These are phyloP conservation scores for Leccinum subgranulosum DNA, from an alignment of 768 basidiomycete species.

Conservation along the genomic window DNA sequence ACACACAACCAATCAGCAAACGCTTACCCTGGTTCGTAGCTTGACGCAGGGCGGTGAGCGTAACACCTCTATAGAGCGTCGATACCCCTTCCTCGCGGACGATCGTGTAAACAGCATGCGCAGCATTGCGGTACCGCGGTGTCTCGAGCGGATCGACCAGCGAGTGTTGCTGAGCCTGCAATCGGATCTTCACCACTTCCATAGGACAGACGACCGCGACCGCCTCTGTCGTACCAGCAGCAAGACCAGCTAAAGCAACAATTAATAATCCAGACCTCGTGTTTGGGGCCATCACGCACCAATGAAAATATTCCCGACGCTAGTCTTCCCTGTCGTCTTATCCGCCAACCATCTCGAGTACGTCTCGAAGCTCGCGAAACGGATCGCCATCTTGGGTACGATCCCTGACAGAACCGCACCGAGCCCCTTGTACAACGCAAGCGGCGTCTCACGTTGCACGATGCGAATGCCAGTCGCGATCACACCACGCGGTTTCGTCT, in stretches of 20 bases:
- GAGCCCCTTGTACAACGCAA: conserved; percentile 96
- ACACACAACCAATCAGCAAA: conserved; percentile 5
- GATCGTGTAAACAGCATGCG: conserved; percentile 94
- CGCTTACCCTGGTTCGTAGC: conserved; percentile 91
- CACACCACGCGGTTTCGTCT: conserved; percentile 94
- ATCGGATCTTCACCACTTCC: conserved; percentile 98
- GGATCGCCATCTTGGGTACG: conserved; percentile 99
- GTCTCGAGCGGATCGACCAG: conserved; percentile 92
- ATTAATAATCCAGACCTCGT: background rate
- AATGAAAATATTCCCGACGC: conserved; percentile 78
- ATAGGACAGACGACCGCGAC: conserved; percentile 95
- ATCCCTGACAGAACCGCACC: conserved; percentile 96
- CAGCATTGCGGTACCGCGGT: conserved; percentile 94
- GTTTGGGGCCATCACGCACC: conserved; percentile 44
- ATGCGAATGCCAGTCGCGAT: conserved; percentile 88
- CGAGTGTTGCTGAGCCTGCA: conserved; percentile 97
- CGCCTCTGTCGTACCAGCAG: conserved; percentile 94
- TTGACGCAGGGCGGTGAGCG: conserved; percentile 89
- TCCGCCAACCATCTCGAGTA: conserved; percentile 86
- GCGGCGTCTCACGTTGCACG: conserved; percentile 84
- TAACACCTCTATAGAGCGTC: conserved; percentile 90
- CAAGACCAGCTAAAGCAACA: conserved; percentile 75
- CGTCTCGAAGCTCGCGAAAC: conserved; percentile 95
- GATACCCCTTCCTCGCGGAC: conserved; percentile 85
- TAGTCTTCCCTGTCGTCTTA: conserved; percentile 73